A percentile compares a stretch with the other conserved stretches of the same genome.
These are phyloP conservation scores for Xenosphaeropsis pyriputrescens DNA, from an alignment of 2,329 filamentous ascomycete species.

Conservation along the genomic window DNA sequence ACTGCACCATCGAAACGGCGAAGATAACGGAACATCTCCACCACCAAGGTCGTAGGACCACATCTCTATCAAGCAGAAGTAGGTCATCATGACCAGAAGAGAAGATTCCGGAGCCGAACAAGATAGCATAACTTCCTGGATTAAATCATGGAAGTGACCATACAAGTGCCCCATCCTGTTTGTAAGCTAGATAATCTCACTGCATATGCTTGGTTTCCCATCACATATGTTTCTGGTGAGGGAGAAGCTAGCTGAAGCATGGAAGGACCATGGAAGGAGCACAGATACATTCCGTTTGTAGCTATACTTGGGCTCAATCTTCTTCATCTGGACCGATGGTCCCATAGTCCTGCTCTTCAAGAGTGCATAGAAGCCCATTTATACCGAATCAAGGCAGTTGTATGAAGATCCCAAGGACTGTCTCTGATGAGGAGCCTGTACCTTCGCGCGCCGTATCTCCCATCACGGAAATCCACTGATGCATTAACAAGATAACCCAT, in stretches of 20 bases:
- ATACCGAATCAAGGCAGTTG: constrained; percentile 10
- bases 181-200: constrained; percentile 35
- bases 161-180: constrained; percentile 19
- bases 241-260: constrained; percentile 33
- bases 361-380: constrained; percentile 14
- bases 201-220: constrained; percentile 19
- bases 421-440: constrained; percentile 25
- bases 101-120: constrained; percentile 15
- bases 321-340: constrained; percentile 4
- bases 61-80: constrained; percentile 9
- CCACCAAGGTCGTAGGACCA: constrained; percentile 11
- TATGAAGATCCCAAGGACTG: constrained; percentile 34
- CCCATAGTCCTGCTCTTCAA: constrained; percentile 5
- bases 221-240: constrained; percentile 29
- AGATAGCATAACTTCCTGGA: constrained; percentile 11
- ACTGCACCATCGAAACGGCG: constrained; percentile 17
- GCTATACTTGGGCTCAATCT: constrained; percentile 17
- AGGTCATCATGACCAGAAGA: constrained; percentile 5
- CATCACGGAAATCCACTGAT: constrained; percentile 14
- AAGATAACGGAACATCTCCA: constrained; percentile 32
- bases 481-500: constrained; percentile 36
- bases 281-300: constrained; percentile 18
- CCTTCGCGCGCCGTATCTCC: constrained; percentile 25
- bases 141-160: constrained; percentile 8
- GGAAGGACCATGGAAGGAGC: constrained; percentile 12